phyloP scores from a whole-genome alignment of 768 basidiomycete genomes.

The Cantharellus anzutake region DNA sequence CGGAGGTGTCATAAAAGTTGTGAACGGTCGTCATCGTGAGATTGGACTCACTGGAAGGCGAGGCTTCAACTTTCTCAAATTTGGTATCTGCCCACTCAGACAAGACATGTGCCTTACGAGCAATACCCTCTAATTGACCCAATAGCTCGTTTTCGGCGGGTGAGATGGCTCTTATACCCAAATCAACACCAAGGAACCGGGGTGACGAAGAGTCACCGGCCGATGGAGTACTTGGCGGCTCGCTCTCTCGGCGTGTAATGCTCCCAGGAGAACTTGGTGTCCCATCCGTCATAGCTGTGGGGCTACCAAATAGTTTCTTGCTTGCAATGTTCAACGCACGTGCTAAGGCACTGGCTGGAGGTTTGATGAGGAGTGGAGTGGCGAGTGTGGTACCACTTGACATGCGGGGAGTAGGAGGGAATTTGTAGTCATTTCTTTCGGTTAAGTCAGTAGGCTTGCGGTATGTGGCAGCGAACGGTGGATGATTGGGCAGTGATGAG shows the following conservation, averaged over 20 bases:
- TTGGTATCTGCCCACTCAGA: conserved; percentile 92
- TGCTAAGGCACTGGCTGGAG: conserved; percentile 32
- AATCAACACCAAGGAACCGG: not conserved
- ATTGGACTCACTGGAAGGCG: conserved; percentile 42
- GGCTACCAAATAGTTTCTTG: conserved; percentile 57
- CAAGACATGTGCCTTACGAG: conserved; percentile 89
- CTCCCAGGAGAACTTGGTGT: not conserved
- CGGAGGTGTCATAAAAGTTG: not conserved
- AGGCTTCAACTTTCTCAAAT: conserved; percentile 73
- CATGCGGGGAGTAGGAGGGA: conserved; percentile 4
- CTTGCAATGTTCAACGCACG: conserved; percentile 65
- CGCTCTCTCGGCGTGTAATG: not conserved
- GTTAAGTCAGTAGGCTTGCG: not conserved
- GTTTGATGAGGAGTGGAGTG: conserved; percentile 28
- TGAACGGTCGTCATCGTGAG: conserved; percentile 1
- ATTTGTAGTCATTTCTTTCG: conserved; percentile 1
- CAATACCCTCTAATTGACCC: conserved; percentile 65
- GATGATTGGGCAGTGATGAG: not conserved
- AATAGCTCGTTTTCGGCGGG: conserved; percentile 64
- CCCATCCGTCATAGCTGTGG: conserved; percentile 13
- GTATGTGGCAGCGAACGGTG: conserved; percentile 9
- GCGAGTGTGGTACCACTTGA: not conserved
- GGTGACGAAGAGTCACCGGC: conserved; percentile 17
- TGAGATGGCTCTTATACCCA: not conserved
- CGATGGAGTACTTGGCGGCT: conserved; percentile 18